These are phyloP conservation scores for Talaromyces ruber DNA, from an alignment of 495 filamentous ascomycete genomes.

Conservation along the genomic window DNA sequence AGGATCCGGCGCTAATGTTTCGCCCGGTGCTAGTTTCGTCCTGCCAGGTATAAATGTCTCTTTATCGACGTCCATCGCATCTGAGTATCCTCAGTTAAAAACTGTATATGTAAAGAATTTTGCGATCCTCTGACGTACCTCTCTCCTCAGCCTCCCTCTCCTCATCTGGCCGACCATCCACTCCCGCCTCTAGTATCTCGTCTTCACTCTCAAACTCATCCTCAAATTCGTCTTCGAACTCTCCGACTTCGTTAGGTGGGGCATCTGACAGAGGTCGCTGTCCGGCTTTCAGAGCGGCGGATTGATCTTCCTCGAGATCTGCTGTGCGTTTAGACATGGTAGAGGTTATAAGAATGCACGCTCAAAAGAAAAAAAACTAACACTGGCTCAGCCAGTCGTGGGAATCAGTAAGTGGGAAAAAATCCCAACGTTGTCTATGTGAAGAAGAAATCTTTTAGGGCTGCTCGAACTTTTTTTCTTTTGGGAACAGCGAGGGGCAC, in stretches of 20 bases:
- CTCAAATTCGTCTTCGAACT: slow-evolving; percentile 94
- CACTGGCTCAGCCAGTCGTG: slow-evolving; percentile 12
- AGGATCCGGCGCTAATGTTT: slow-evolving; percentile 82
- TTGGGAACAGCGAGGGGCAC: slow-evolving; percentile 19
- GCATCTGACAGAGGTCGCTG: slow-evolving; percentile 46
- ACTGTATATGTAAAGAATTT: not conserved
- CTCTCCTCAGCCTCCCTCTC: slow-evolving; percentile 80
- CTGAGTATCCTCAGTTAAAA: slow-evolving; percentile 25
- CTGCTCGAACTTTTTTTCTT: slow-evolving; percentile 23
- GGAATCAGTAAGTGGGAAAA: slow-evolving; percentile 5
- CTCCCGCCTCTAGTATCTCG: slow-evolving; percentile 89
- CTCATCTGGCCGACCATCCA: slow-evolving; percentile 86
- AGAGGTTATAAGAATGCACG: slow-evolving; percentile 6
- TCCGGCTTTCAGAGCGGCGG: slow-evolving; percentile 58
- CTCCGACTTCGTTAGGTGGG: slow-evolving; percentile 59
- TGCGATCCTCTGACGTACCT: slow-evolving; percentile 37
- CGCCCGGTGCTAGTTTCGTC: slow-evolving; percentile 74
- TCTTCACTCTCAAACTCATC: slow-evolving; percentile 97
- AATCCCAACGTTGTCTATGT: slow-evolving; percentile 12
- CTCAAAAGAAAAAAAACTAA: slow-evolving; percentile 5
- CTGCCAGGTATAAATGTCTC: slow-evolving; percentile 90
- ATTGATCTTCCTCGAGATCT: slow-evolving; percentile 44
- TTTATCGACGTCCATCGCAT: slow-evolving; percentile 85
- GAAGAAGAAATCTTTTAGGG: slow-evolving; percentile 16
- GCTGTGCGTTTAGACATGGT: slow-evolving; percentile 65